Evolutionary conservation across 2,329 filamentous ascomycete genomes (phyloP).

Genomic region (Colletotrichum theobromicola): DNA sequence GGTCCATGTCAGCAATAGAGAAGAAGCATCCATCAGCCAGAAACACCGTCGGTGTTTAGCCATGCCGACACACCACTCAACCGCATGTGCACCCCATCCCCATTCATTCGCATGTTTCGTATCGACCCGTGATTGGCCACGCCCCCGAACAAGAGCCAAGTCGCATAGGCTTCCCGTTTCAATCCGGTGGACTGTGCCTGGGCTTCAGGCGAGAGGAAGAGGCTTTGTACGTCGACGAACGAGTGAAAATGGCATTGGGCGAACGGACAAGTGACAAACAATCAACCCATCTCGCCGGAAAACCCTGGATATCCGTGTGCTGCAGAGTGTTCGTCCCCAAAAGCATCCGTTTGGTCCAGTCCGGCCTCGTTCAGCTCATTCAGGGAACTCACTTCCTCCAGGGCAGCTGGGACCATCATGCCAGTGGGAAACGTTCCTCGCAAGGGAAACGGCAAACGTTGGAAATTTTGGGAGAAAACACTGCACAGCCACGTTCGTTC

Average conservation of each 20-base stretch:
- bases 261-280: background rate
- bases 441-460: background rate
- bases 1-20: background rate
- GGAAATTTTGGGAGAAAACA: background rate
- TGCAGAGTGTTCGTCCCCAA: background rate
- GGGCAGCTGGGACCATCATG: background rate
- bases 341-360: background rate
- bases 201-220: background rate
- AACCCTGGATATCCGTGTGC: background rate
- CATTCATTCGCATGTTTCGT: background rate
- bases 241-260: background rate
- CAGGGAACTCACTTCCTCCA: background rate
- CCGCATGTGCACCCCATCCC: background rate
- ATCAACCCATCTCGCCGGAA: background rate
- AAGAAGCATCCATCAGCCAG: background rate
- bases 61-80: background rate
- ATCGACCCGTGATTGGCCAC: background rate
- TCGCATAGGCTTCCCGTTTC: constrained; percentile 15
- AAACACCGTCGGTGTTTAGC: background rate
- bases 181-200: constrained; percentile 12
- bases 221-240: background rate
- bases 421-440: background rate
- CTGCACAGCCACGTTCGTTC: background rate
- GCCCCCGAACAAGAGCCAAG: background rate
- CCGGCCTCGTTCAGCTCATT: background rate